Evolutionary conservation across 768 basidiomycete genomes (phyloP), one percentile per base, ranked within the genome.

Genomic region (Suillus paluster): DNA sequence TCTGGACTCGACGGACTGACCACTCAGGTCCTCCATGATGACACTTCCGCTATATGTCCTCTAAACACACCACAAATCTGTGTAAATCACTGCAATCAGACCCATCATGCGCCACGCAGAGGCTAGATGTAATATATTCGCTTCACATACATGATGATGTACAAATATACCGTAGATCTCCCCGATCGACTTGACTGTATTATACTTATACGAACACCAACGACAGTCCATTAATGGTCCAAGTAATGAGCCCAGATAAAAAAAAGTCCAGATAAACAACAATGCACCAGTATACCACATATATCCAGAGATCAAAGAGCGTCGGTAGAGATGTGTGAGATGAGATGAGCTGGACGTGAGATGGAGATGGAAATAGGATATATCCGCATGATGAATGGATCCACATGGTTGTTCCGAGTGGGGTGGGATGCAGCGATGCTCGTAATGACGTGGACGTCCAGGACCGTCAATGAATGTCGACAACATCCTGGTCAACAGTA

Each of bases 401-500:
- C 56, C 38, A 50, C 42, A 36, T 57, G 25, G 46, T 48, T 25
- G 17, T 39, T 57, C 25, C 39, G 17, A 39, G 56, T 25, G 56
- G 56, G 17, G 39, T 14, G 38, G 56, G 19, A 56, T 15, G 25
- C 8, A 58, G 12, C 8, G 25, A 46, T 23, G 15, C 57, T 33
- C 7, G 9, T 10, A 30, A 58, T 8, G 5, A 36, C 25, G 14
- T 14, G 49, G 15, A 30, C 25, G 8, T 21, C 25, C n/a, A 55
- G 6, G 5, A n/a, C n/a, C 27, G 58, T 59, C 21, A 59, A 23
- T n/a, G 52, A 9, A 25, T 36, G 11, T 59, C 58, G 15, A 36
- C 19, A n/a, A 39, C 57, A 30, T 58, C 49, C 49, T 55, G n/a
- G 53, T 30, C 27, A 56, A 56, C 15, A 36, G 15, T 34, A 36